These are phyloP conservation scores for Eucalyptus virginea DNA, from an alignment of 345 rosid species.

Conservation along the genomic window DNA sequence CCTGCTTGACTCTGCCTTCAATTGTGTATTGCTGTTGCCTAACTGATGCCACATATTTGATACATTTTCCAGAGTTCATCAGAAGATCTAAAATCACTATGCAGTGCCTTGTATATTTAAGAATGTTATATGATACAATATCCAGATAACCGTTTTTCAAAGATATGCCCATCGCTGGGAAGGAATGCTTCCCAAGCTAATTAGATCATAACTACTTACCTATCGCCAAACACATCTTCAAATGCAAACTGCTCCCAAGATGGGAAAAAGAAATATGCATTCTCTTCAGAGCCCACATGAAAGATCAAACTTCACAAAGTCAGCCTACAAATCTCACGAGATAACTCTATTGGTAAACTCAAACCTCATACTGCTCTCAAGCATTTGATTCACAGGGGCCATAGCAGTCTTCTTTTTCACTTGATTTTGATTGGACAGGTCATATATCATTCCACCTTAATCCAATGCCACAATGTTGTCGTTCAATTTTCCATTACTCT, in stretches of 20 bases:
- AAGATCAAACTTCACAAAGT: background rate
- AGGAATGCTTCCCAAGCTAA: background rate
- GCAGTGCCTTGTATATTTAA: background rate
- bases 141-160: background rate
- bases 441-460: background rate
- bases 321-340: background rate
- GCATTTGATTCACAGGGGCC: background rate
- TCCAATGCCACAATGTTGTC: accelerated
- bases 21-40: background rate
- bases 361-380: background rate
- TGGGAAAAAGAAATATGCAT: background rate
- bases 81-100: background rate
- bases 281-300: background rate
- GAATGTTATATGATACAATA: background rate
- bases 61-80: background rate
- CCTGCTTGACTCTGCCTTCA: background rate
- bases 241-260: background rate
- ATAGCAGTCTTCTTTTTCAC: accelerated
- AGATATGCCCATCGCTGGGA: background rate
- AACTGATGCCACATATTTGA: background rate
- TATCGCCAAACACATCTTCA: background rate
- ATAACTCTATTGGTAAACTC: accelerated
- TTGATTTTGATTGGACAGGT: background rate
- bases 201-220: background rate
- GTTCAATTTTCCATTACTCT: background rate